Conservation (phyloP, 306 rosid genomes). For the Canavalia gladiata region DNA sequence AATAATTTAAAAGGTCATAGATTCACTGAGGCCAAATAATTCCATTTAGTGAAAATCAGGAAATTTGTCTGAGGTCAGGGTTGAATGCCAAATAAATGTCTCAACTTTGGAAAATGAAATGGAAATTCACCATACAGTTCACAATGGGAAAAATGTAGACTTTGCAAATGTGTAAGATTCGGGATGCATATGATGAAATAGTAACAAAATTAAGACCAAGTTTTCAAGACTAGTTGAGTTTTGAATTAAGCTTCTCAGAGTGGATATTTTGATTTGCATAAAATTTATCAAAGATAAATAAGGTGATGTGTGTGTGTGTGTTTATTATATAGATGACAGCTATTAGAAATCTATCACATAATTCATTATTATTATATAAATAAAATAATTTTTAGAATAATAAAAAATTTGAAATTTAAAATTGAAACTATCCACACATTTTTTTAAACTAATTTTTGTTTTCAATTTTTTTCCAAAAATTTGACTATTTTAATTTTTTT, state of each 20-base stretch:
- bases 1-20: not conserved
- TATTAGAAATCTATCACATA: too few species aligned
- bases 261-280: not conserved
- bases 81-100: not conserved
- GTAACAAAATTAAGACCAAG: slow-evolving; percentile 12
- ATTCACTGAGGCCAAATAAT: too few species aligned
- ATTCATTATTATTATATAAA: too few species aligned
- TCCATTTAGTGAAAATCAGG: slow-evolving; percentile 41
- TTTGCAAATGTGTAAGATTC: slow-evolving; percentile 40
- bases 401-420: too few species aligned
- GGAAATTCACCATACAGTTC: slow-evolving; percentile 50
- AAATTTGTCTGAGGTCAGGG: slow-evolving; percentile 15
- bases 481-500: too few species aligned
- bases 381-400: too few species aligned
- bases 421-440: too few species aligned
- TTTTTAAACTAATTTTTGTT: too few species aligned
- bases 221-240: slow-evolving; percentile 36
- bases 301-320: too few species aligned
- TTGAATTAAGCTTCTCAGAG: slow-evolving; percentile 39
- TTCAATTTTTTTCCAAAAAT: too few species aligned
- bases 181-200: slow-evolving; percentile 43
- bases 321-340: too few species aligned
- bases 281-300: too few species aligned
- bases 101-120: slow-evolving; percentile 51
- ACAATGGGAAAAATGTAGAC: not conserved